Conservation (phyloP, 805 yeast species). For the Zygosaccharomyces pseudorouxii region DNA sequence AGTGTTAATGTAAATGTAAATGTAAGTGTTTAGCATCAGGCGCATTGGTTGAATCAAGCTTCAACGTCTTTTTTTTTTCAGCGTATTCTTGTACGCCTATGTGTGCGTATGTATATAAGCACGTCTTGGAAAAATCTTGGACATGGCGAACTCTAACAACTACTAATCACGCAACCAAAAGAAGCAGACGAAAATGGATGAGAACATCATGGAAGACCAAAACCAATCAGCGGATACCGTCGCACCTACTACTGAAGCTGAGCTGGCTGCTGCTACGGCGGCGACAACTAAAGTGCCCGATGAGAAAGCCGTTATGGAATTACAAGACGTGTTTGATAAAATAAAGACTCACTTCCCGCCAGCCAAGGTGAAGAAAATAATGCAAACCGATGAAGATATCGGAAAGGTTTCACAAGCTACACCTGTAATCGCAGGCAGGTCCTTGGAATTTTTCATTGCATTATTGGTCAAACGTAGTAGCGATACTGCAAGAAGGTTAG, state of each 20-base stretch:
- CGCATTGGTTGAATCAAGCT: no score
- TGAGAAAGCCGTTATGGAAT: slow-evolving; percentile 11
- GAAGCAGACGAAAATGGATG: not conserved
- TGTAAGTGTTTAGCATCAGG: no score
- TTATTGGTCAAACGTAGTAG: slow-evolving; percentile 82
- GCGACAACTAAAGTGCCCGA: slow-evolving; percentile 4
- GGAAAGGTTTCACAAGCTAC: slow-evolving; percentile 99
- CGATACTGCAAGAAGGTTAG: slow-evolving; percentile 66
- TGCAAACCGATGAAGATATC: slow-evolving; percentile 97
- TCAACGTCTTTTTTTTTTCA: not conserved
- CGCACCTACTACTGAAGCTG: not conserved
- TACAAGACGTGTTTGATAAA: slow-evolving; percentile 30
- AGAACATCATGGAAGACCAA: slow-evolving; percentile 1
- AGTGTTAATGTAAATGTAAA: no score
- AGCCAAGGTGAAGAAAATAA: slow-evolving; percentile 90
- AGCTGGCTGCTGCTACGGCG: not conserved
- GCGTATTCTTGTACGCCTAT: not conserved
- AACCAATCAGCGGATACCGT: not conserved
- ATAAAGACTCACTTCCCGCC: slow-evolving; percentile 84
- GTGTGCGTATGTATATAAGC: slow-evolving; percentile 3
- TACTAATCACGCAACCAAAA: not conserved
- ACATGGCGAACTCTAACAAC: slow-evolving; percentile 1
- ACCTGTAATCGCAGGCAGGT: slow-evolving; percentile 95
- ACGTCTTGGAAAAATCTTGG: slow-evolving; percentile 1
- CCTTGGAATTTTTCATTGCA: slow-evolving; percentile 87